A percentile compares a stretch with the other conserved stretches of the same genome.
Evolutionary conservation across 2,329 filamentous ascomycete genomes (phyloP).

Genomic region (Nemania diffusa): DNA sequence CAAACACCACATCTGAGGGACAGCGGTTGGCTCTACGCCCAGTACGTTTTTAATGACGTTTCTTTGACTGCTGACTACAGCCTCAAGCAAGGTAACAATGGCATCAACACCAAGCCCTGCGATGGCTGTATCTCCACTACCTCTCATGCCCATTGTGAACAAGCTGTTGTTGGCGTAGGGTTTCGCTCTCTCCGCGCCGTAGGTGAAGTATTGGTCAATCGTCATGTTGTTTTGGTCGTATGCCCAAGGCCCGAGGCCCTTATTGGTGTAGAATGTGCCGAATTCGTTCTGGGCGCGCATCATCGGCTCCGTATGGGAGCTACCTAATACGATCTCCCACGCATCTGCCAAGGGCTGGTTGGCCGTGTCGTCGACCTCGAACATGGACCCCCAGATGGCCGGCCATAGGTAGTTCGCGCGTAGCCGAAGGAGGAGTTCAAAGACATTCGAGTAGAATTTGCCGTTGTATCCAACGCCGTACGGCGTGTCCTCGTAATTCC

Average conservation of each 20-base stretch:
- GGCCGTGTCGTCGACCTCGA: slow-evolving; percentile 74
- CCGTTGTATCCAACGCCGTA: slow-evolving; percentile 62
- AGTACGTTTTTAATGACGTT: slow-evolving; percentile 67
- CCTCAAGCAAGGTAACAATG: slow-evolving; percentile 68
- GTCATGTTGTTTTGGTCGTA: slow-evolving; percentile 76
- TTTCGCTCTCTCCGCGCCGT: slow-evolving; percentile 72
- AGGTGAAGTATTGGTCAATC: slow-evolving; percentile 74
- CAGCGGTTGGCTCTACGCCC: slow-evolving; percentile 59
- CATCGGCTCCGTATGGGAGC: slow-evolving; percentile 79
- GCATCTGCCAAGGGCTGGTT: slow-evolving; percentile 77
- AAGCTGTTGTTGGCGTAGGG: slow-evolving; percentile 72
- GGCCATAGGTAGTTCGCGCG: slow-evolving; percentile 82
- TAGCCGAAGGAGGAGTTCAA: slow-evolving; percentile 75
- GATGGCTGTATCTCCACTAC: slow-evolving; percentile 72
- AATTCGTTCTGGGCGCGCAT: slow-evolving; percentile 70
- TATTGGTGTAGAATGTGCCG: slow-evolving; percentile 57
- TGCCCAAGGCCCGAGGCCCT: slow-evolving; percentile 67
- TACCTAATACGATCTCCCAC: slow-evolving; percentile 78
- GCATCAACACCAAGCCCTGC: slow-evolving; percentile 63
- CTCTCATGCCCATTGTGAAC: slow-evolving; percentile 77
- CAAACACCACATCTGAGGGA: slow-evolving; percentile 77
- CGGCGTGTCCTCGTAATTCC: slow-evolving; percentile 56
- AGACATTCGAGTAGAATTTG: slow-evolving; percentile 75
- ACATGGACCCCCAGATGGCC: slow-evolving; percentile 75
- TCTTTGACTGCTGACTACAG: slow-evolving; percentile 69